Evolutionary conservation across 2,329 filamentous ascomycete species (phyloP).

Genomic region (Pyrenophora graminea): DNA sequence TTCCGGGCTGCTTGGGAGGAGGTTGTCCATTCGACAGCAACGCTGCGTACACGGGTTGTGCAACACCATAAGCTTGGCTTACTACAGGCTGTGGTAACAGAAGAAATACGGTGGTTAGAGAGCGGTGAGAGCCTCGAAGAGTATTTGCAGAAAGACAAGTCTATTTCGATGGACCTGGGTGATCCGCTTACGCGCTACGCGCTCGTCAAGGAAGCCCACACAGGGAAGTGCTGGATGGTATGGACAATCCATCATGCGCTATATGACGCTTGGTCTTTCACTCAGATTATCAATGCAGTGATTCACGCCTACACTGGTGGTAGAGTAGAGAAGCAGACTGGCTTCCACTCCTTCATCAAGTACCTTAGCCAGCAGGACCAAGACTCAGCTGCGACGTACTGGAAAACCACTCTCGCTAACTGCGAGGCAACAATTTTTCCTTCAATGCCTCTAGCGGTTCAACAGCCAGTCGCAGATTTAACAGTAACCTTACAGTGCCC

Average conservation of each 20-base stretch:
- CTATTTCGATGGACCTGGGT: not conserved
- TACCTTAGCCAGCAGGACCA: not conserved
- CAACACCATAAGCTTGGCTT: not conserved
- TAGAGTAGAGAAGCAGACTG: too few relatives aligned
- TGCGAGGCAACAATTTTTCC: constrained; percentile 6
- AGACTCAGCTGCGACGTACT: not conserved
- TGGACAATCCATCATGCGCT: constrained; percentile 29
- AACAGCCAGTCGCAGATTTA: constrained; percentile 15
- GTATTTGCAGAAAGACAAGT: too few relatives aligned
- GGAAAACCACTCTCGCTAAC: not conserved
- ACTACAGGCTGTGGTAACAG: constrained; percentile 20
- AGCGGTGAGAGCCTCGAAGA: too few relatives aligned
- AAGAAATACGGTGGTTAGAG: not conserved
- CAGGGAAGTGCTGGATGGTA: constrained; percentile 25
- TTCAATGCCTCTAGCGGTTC: constrained; percentile 4
- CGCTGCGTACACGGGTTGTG: too few relatives aligned
- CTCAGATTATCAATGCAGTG: too few relatives aligned
- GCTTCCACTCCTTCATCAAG: not conserved
- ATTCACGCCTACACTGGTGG: too few relatives aligned
- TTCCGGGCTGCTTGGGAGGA: too few relatives aligned
- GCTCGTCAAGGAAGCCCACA: not conserved
- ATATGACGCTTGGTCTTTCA: too few relatives aligned
- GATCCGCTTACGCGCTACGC: constrained; percentile 18
- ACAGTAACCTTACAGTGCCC: not conserved
- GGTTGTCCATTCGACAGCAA: too few relatives aligned